phyloP scores from a whole-genome alignment of 148 eudicot species.

The Dysphania ambrosioides region DNA sequence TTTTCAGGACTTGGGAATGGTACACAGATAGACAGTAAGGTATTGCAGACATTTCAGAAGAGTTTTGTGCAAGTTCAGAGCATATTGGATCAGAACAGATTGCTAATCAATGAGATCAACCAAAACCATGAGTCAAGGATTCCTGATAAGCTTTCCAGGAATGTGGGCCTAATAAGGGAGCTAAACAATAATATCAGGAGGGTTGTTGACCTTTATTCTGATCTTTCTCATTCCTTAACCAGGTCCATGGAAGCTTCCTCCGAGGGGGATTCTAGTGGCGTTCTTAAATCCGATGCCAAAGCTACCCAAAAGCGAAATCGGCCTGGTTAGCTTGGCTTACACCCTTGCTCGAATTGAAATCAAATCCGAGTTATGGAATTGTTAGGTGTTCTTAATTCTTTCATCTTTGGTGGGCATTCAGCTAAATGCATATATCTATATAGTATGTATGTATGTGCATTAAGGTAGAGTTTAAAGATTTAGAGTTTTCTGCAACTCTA shows the following conservation, averaged over 20 bases:
- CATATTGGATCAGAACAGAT: conserved; percentile 75
- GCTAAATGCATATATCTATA: conserved; percentile 21
- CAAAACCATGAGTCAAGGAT: conserved; percentile 85
- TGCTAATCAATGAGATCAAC: conserved; percentile 79
- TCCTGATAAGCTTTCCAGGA: conserved; percentile 66
- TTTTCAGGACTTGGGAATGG: conserved; percentile 70
- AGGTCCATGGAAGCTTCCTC: conserved; percentile 64
- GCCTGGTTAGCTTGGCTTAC: conserved; percentile 40
- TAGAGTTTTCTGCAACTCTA: conserved; percentile 1
- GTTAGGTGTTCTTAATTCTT: conserved; percentile 25
- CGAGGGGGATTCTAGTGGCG: conserved; percentile 73
- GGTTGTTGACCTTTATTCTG: conserved; percentile 79
- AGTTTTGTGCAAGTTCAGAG: conserved; percentile 80
- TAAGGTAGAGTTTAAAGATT: conserved; percentile 12
- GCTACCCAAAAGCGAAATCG: conserved; percentile 58
- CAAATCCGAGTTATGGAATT: not conserved
- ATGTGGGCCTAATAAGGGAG: conserved; percentile 79
- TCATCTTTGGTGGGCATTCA: conserved; percentile 22
- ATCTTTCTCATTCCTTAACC: conserved; percentile 63
- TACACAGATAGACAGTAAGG: conserved; percentile 58
- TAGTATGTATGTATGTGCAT: conserved; percentile 12
- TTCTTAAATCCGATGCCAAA: conserved; percentile 51
- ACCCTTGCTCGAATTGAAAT: not conserved
- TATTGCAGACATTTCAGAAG: conserved; percentile 71
- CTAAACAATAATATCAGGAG: conserved; percentile 82